Percentiles rank a stretch among this genome's conserved stretches.
Conservation (phyloP, 192 early-diverging fungal genomes). For the Powellomyces hirtus region DNA sequence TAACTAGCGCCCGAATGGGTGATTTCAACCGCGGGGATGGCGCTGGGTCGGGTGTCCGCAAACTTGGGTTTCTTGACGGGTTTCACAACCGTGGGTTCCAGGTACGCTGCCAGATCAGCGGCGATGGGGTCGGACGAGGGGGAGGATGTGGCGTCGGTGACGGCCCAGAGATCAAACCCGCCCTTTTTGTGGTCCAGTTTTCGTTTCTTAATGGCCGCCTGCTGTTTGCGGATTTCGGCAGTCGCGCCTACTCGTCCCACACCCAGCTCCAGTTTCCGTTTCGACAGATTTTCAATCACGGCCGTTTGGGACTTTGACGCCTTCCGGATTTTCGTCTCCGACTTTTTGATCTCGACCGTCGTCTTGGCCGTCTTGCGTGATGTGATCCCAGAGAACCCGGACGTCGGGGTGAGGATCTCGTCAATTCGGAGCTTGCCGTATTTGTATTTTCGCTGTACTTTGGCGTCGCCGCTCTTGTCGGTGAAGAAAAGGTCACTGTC, state of each 20-base stretch:
- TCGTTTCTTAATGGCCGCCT: slow-evolving; percentile 17
- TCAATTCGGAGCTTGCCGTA: slow-evolving; percentile 67
- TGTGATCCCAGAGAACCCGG: slow-evolving; percentile 51
- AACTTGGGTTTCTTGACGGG: slow-evolving; percentile 52
- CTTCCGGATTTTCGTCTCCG: slow-evolving; percentile 28
- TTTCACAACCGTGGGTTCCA: slow-evolving; percentile 41
- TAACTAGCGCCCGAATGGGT: slow-evolving; percentile 89
- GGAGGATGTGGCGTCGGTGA: not conserved
- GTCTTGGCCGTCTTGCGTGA: slow-evolving; percentile 26
- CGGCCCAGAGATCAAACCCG: slow-evolving; percentile 67
- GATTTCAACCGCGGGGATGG: slow-evolving; percentile 66
- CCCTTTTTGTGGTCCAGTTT: slow-evolving; percentile 41
- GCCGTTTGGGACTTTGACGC: slow-evolving; percentile 42
- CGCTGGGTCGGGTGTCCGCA: slow-evolving; percentile 27
- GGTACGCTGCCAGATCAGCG: slow-evolving; percentile 36
- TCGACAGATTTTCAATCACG: slow-evolving; percentile 45
- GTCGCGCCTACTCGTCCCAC: slow-evolving; percentile 6
- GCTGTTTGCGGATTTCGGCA: slow-evolving; percentile 24
- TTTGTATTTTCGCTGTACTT: slow-evolving; percentile 33
- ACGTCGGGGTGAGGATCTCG: slow-evolving; percentile 75
- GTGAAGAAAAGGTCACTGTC: slow-evolving; percentile 66
- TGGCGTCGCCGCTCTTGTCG: slow-evolving; percentile 64
- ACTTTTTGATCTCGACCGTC: slow-evolving; percentile 23
- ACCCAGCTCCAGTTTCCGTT: slow-evolving; percentile 37
- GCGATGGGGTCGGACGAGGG: not conserved